Conservation (phyloP, 164 flowering plant genomes). For the Piper betle region DNA sequence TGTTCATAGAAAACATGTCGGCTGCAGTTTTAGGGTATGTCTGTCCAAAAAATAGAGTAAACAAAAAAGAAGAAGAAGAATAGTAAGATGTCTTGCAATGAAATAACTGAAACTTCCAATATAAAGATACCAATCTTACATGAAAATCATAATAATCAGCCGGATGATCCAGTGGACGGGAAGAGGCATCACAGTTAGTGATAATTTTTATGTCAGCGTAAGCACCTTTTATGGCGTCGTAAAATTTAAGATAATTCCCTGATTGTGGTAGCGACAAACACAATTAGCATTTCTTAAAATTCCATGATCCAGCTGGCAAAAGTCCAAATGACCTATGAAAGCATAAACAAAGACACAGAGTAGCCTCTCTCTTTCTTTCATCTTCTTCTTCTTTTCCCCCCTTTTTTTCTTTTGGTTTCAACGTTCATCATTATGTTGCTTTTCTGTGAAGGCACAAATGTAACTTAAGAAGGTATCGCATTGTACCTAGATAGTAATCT, state of each 20-base stretch:
- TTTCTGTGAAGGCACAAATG: no score
- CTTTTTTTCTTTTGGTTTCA: no score
- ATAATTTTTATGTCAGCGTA: conserved; percentile 81
- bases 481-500: conserved; percentile 53
- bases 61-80: not conserved
- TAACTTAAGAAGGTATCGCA: not conserved
- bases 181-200: conserved; percentile 85
- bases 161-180: conserved; percentile 62
- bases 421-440: no score
- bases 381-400: no score
- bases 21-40: conserved; percentile 43
- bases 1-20: conserved; percentile 35
- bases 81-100: not conserved
- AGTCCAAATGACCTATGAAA: not conserved
- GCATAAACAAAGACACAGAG: not conserved
- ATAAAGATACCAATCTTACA: conserved; percentile 28
- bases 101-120: not conserved
- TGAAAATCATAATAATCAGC: conserved; percentile 90
- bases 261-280: conserved; percentile 5
- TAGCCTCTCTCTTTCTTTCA: no score
- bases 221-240: conserved; percentile 43
- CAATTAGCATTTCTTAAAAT: not conserved
- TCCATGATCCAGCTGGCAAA: not conserved
- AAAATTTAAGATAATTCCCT: conserved; percentile 88
- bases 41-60: conserved; percentile 19